Evolutionary conservation across 2,329 filamentous ascomycete genomes (phyloP), one percentile per base, ranked within the genome.

Genomic region (Fragosphaeria purpurea): DNA sequence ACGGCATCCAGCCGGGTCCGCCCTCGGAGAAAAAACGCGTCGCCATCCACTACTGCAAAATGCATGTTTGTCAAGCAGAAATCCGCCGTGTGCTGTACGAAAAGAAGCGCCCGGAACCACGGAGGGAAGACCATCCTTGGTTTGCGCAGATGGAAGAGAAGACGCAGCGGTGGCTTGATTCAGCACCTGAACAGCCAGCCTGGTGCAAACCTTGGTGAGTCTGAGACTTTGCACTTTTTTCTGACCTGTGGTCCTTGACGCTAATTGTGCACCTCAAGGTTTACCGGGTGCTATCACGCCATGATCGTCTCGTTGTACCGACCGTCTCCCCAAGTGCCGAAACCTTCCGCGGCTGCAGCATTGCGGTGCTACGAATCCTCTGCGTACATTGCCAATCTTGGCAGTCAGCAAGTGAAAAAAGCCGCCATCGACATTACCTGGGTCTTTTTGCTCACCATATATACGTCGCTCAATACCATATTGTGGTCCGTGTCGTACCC

Each of bases 401-500:
- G 89, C 43, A 81, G 80, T 62, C 82, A 85, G 60, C 89, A 95
- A 65, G 85, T 95, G 61, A 79, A 84, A 57, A 82, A 77, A 12
- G 77, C 79, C 11, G 82, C 82, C 30, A 80, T 93, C 9, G 91
- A 96, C 62, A 75, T 96, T 53, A 96, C 90, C 1, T 97, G 91
- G 91, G 84, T 95, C 42, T 95, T 95, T 61, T 80, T 95, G 1
- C 77, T 95, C 52, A 83, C 85, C 22, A 77, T 97, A 41, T 96
- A 94, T 69, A 93, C 94, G 81, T 83, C 87, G 5, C 77, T 97
- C 51, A 96, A 95, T 62, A 90, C 88, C 5, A 78, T 96, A 46
- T 76, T 98, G 1, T 98, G 93, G 93, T 82, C 86, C 2, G 77
- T 95, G 7, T 95, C 90, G 1, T 96, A 95, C 61, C 77, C 84